Conservation (phyloP, 306 rosid species). For the Trifolium subterraneum region DNA sequence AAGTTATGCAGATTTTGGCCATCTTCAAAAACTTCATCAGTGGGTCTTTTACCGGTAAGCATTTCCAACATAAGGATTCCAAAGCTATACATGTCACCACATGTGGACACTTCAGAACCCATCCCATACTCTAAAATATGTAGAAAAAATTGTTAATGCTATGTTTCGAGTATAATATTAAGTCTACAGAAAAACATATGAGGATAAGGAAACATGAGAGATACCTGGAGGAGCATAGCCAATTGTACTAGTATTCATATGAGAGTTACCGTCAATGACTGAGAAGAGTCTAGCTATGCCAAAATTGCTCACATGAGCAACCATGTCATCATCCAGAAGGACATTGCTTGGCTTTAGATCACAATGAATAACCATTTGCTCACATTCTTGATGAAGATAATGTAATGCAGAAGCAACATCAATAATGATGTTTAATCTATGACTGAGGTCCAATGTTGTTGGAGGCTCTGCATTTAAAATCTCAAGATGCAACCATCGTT, state of each 20-base stretch:
- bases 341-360: conserved; percentile 40
- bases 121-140: neutral
- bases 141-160: neutral
- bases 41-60: neutral
- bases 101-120: neutral
- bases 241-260: neutral
- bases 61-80: neutral
- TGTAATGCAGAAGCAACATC: conserved; percentile 31
- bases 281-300: conserved; percentile 27
- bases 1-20: neutral
- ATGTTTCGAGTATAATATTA: too few relatives aligned
- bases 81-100: conserved; percentile 6
- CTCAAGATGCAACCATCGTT: conserved; percentile 35
- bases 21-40: neutral
- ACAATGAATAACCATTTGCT: conserved; percentile 10
- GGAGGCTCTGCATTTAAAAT: neutral
- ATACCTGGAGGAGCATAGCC: too few relatives aligned
- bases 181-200: neutral
- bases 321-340: conserved; percentile 31
- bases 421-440: conserved; percentile 13
- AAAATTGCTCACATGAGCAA: conserved; percentile 33
- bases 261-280: neutral
- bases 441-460: neutral
- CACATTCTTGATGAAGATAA: conserved; percentile 34
- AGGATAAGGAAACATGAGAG: neutral